Conservation (phyloP, 306 rosid species). For the Cicer arietinum region DNA sequence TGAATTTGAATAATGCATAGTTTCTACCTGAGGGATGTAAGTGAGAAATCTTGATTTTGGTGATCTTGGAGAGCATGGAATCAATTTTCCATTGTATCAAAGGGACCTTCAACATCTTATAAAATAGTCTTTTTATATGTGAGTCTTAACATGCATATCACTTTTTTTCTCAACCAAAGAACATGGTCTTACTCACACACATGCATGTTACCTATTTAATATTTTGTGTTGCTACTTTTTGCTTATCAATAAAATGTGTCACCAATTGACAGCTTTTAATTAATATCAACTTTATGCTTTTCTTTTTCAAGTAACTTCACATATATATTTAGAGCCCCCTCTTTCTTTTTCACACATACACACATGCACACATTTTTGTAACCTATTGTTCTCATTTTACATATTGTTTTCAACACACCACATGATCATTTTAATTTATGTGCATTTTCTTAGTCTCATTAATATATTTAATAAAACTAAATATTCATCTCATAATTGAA, state of each 20-base stretch:
- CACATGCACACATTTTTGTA: slow-evolving; percentile 23
- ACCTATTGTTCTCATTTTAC: slow-evolving; percentile 10
- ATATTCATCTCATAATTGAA: no score
- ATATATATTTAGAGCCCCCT: neutral
- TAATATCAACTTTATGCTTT: slow-evolving; percentile 32
- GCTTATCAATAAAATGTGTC: slow-evolving; percentile 41
- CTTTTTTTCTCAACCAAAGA: slow-evolving; percentile 66
- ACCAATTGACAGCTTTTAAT: slow-evolving; percentile 39
- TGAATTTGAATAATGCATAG: slow-evolving; percentile 31
- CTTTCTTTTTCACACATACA: neutral
- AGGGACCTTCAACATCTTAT: slow-evolving; percentile 45
- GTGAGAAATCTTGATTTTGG: slow-evolving; percentile 27
- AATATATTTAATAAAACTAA: neutral
- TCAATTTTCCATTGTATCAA: slow-evolving; percentile 42
- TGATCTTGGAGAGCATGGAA: slow-evolving; percentile 46
- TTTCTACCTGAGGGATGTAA: slow-evolving; percentile 44
- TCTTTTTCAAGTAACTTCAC: slow-evolving; percentile 38
- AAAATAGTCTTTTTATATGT: slow-evolving; percentile 50
- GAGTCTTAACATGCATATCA: slow-evolving; percentile 42
- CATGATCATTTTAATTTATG: slow-evolving; percentile 1
- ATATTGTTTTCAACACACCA: slow-evolving; percentile 7
- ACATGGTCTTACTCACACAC: slow-evolving; percentile 55
- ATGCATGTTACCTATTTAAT: slow-evolving; percentile 27
- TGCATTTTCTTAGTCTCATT: neutral
- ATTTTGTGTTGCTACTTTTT: slow-evolving; percentile 29